Conservation (phyloP, 345 rosid species). For the Eucalyptus marginata region DNA sequence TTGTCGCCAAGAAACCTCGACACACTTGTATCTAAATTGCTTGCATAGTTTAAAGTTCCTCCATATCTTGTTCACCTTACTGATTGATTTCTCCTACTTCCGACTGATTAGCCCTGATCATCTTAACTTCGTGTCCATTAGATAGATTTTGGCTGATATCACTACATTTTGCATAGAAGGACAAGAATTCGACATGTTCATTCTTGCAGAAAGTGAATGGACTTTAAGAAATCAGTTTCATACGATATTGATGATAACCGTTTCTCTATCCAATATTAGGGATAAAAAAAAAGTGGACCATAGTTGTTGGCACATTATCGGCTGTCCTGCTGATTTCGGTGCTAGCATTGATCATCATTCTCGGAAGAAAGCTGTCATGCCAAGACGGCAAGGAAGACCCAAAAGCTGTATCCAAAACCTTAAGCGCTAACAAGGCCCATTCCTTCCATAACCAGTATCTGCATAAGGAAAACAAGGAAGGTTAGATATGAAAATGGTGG, state of each 20-base stretch:
- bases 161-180: not conserved
- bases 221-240: not conserved
- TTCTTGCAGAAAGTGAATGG: not conserved
- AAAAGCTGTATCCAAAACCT: slow-evolving; percentile 18
- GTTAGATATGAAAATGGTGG: slow-evolving; percentile 7
- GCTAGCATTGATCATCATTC: slow-evolving; percentile 2
- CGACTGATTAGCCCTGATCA: not conserved
- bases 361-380: slow-evolving; percentile 4
- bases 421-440: slow-evolving; percentile 6
- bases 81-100: not conserved
- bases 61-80: not conserved
- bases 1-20: not conserved
- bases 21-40: not conserved
- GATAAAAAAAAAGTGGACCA: slow-evolving; percentile 8
- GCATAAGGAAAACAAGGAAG: slow-evolving; percentile 20
- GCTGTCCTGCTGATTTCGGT: slow-evolving; percentile 7
- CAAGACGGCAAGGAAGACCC: not conserved
- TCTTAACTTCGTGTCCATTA: not conserved
- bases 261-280: not conserved
- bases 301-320: slow-evolving; percentile 16
- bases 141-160: not conserved
- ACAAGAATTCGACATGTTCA: not conserved
- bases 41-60: not conserved
- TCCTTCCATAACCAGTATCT: slow-evolving; percentile 12
- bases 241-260: not conserved